Base-by-base conservation (phyloP, 1,139 yeast species). In the Yamadazyma triangularis region DNA sequence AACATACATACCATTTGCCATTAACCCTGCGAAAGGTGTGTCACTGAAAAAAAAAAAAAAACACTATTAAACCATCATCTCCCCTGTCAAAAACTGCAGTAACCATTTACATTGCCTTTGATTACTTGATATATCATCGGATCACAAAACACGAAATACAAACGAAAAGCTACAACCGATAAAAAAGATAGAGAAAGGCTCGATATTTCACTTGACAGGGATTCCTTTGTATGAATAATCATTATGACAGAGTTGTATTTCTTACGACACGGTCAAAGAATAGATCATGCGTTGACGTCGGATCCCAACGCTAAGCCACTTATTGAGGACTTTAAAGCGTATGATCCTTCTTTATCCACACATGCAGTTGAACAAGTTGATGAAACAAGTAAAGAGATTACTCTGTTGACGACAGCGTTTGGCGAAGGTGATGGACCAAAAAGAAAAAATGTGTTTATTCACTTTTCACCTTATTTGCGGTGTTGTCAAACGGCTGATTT, bases 401-500 rank as follows among this genome's bases (percentile, higher is more conserved):
- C 51, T 22, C 36, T 35, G 9, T 38, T 38, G 8, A 53, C 69
- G 23, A 30, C 33, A 15, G 58, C 59, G 4, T 64, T 65, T 35
- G 32, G 23, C 24, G 44, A 29, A 7, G 40, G 30, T 15, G 34
- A 39, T 8, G 36, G 41, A 11, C 34, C 39, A 23, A 52, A 64
- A 29, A 6, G 20, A 7, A 67, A 66, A 42, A 65, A 60, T 37
- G 45, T 68, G 10, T 64, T 51, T 36, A 56, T 68, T 28, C 74
- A 68, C 38, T 67, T 67, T 42, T 56, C 64, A 33, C 74, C 74
- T 7, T 68, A 66, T 40, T 52, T 68, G 27, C 48, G 74, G 31
- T 66, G 73, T 40, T 61, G 70, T 38, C 73, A 68, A 41, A 53
- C 70, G 9, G 73, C 73, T 1, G 73, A 68, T 41, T 30, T 66